A percentile compares a stretch with the other conserved stretches of the same genome.
Evolutionary conservation across 2,329 filamentous ascomycete genomes (phyloP).

Genomic region (Claviceps quebecensis): DNA sequence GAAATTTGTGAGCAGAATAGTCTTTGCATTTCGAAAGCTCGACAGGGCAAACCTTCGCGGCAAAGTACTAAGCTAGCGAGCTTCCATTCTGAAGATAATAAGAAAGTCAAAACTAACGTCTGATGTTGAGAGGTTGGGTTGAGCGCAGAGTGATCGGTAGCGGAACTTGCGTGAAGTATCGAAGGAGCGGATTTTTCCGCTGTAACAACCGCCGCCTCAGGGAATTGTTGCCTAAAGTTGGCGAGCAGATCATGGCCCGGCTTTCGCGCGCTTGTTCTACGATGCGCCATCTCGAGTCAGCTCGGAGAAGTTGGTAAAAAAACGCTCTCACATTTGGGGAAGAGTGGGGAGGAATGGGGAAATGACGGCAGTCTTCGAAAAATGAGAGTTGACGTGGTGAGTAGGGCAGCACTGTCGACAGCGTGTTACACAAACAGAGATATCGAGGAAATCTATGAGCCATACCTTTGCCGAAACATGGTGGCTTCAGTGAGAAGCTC

Average conservation of each 20-base stretch:
- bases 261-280: slow-evolving; percentile 63
- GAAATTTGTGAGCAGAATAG: background rate
- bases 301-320: background rate
- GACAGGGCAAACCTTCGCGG: background rate
- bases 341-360: background rate
- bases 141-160: slow-evolving; percentile 13
- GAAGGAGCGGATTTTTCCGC: slow-evolving; percentile 28
- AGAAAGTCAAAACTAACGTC: slow-evolving; percentile 13
- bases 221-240: slow-evolving; percentile 71
- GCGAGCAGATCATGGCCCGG: slow-evolving; percentile 69
- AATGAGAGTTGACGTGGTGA: background rate
- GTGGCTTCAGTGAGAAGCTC: background rate
- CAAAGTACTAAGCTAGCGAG: background rate
- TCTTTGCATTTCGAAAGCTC: background rate
- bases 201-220: slow-evolving; percentile 49
- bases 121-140: slow-evolving; percentile 12
- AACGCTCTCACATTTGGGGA: background rate
- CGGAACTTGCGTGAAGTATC: slow-evolving; percentile 21
- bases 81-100: background rate
- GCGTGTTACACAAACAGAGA: background rate
- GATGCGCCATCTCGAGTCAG: slow-evolving; percentile 2
- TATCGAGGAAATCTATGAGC: background rate
- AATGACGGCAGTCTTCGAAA: background rate
- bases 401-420: background rate
- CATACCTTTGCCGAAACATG: slow-evolving; percentile 11